Base-by-base conservation (phyloP, 805 yeast genomes). In the Candida rishiriensis region DNA sequence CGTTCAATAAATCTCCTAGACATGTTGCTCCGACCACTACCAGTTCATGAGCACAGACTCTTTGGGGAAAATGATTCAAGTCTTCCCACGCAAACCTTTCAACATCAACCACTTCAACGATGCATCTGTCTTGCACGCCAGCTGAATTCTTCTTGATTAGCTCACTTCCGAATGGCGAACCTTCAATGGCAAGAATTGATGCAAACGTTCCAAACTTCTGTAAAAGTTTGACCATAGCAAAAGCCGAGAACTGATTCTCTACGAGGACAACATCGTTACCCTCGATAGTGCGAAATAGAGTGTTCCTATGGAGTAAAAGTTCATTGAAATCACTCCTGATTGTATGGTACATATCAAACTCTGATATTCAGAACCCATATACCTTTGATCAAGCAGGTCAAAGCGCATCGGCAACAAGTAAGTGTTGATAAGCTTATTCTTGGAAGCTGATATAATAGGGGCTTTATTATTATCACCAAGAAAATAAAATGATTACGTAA, bases 241-340 rank as follows among this genome's bases (percentile, higher is more conserved):
- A 44, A 6, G 42, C 17, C n/a, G 49, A 41, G 36, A 44, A 42
- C 29, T 48, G 28, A 33, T 44, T 41, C n/a, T 46, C 41, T 11
- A 51, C 21, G 7, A 48, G 36, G 15, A 36, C 38, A 10, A 35
- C 32, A 15, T 29, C 39, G 30, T 40, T 34, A 18, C 30, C 30
- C 36, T 51, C 54, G n/a, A 48, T 40, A 10, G 54, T 40, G 21
- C 45, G 40, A 35, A 49, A 47, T 6, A 51, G 15, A 10, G 42
- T 40, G n/a, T 10, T 28, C 16, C 38, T 43, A 38, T 41, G 21
- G 11, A 31, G 16, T n/a, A 30, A 39, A 14, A 48, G 44, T 3
- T 39, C 16, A 11, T 34, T 36, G 29, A 38, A 34, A n/a, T 47
- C 51, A n/a, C 26, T 7, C 26, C 26, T 21, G 7, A 21, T 21